Base-by-base conservation (phyloP, 2,329 filamentous ascomycete genomes). In the Exophiala alcalophila region DNA sequence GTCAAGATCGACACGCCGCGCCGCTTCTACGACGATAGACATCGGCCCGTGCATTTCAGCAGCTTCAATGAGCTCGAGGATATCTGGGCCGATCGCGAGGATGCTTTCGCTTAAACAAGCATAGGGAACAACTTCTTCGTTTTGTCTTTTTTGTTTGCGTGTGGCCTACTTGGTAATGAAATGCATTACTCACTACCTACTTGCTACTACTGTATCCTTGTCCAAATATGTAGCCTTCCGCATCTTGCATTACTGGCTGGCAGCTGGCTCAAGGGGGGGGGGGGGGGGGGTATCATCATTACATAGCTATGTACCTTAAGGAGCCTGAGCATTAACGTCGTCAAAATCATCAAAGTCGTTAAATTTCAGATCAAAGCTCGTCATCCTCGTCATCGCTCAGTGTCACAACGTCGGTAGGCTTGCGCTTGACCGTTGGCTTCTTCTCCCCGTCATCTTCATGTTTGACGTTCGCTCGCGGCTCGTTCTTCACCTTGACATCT, bases 1-100 rank as follows among this genome's bases (percentile, higher is more conserved):
- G 90, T 97, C 57, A 92, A 92, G 74, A 82, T 98, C 40, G 94
- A 97, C 66, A 94, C 88, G 29, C 92, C 92, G 12, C 47, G 66
- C 50, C 76, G 85, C 6, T 97, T 95, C 69, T 98, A 98, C 69
- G 90, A 85, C 61, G 89, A 90, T 58, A 77, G 89, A 58, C 94
- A 98, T 67, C 80, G 92, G 18, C 90, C 91, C 11, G 72, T 96
- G 42, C 92, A 98, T 70, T 98, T 98, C 77, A 84, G 91, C 64
- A 95, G 89, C 66, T 98, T 98, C 69, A 88, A 90, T 1, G 91
- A 98, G 72, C 68, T 98, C 63, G 92, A 98, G 70, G 91, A 98
- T 66, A 86, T 94, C 28, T 94, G 90, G 80, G 90, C 96, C 32
- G 92, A 98, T 65, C 77, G 89, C 59, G 80, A 80, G 52, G 91